A percentile compares a stretch with the other conserved stretches of the same genome.
phyloP scores from a whole-genome alignment of 495 filamentous ascomycete species.

The Talaromyces wortmannii region DNA sequence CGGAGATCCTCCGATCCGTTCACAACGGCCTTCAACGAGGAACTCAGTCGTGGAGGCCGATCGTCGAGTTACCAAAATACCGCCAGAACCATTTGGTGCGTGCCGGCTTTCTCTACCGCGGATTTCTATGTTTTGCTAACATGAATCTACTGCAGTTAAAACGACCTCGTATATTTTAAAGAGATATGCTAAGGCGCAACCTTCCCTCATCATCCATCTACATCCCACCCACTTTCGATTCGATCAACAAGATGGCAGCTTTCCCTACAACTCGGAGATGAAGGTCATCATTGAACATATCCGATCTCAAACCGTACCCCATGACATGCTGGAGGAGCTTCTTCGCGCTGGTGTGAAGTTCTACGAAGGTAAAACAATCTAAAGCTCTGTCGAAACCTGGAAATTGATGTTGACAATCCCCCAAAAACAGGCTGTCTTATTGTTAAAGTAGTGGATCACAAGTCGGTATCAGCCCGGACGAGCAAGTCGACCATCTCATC shows the following conservation, averaged over 20 bases:
- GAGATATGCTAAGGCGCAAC: slow-evolving; percentile 68
- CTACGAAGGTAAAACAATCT: slow-evolving; percentile 64
- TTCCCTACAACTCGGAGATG: slow-evolving; percentile 88
- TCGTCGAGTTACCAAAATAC: slow-evolving; percentile 27
- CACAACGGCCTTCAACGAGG: slow-evolving; percentile 24
- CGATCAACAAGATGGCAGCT: slow-evolving; percentile 89
- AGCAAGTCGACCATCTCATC: slow-evolving; percentile 41
- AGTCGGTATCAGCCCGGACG: slow-evolving; percentile 52
- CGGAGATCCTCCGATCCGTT: slow-evolving; percentile 25
- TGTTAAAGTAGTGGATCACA: slow-evolving; percentile 83
- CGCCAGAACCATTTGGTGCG: slow-evolving; percentile 45
- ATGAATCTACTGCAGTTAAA: slow-evolving; percentile 42
- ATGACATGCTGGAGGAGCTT: slow-evolving; percentile 69
- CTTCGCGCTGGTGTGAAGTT: slow-evolving; percentile 63
- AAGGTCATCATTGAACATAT: slow-evolving; percentile 74
- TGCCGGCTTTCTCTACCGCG: not conserved
- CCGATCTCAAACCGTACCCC: slow-evolving; percentile 56
- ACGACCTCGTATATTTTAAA: slow-evolving; percentile 70
- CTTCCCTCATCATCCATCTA: slow-evolving; percentile 81
- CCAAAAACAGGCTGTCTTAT: slow-evolving; percentile 67
- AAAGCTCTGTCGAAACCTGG: not conserved
- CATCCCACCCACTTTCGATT: slow-evolving; percentile 84
- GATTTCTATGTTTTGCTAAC: not conserved
- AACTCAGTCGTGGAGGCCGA: slow-evolving; percentile 25
- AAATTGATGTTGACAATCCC: not conserved